Base-by-base conservation (phyloP, 371 early-diverging fungal genomes). In the Rhizopus stolonifer region DNA sequence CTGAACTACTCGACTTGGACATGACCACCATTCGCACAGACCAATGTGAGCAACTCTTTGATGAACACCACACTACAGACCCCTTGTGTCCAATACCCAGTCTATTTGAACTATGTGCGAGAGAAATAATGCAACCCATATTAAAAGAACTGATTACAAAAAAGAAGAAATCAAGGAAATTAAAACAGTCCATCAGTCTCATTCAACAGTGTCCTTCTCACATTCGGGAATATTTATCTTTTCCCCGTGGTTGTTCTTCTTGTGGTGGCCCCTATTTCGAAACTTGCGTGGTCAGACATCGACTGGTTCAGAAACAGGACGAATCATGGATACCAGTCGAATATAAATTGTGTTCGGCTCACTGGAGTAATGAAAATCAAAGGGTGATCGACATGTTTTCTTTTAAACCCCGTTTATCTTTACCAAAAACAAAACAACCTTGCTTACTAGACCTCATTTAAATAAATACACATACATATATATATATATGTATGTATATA, bases 191-290 rank as follows among this genome's bases (percentile, higher is more conserved):
- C 32, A 40, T 42, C 17, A 21, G 15, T 42, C 8, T 42, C 21
- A 21, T 21, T 19, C 42, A 26, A 38, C 42, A 45, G n/a, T 43
- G 80, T 13, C 79, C 85, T 10, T 56, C 60, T 18, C 74, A 81
- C 49, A 29, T 92, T 8, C 71, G 79, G 50, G 45, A 64, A 6
- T 91, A 88, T 59, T 62, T 94, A n/a, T 58, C 76, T 6, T 69
- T 77, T 11, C 88, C 84, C 3, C 76, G 83, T 33, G 61, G 73
- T 18, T 96, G 97, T 65, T 74, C 91, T 6, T 89, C 85, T 61
- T 96, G 97, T 67, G 80, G 82, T n/a, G 94, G 92, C 0, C 93
- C 95, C 15, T 90, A 88, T 58, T 91, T 92, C 67, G 86, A 90
- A 17, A 61, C 68, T 3, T 82, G 60, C 63, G 71, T 79, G 14